Evolutionary conservation across 2,329 filamentous ascomycete genomes (phyloP), one percentile per base, ranked within the genome.

Genomic region (Colletotrichum tabaci): DNA sequence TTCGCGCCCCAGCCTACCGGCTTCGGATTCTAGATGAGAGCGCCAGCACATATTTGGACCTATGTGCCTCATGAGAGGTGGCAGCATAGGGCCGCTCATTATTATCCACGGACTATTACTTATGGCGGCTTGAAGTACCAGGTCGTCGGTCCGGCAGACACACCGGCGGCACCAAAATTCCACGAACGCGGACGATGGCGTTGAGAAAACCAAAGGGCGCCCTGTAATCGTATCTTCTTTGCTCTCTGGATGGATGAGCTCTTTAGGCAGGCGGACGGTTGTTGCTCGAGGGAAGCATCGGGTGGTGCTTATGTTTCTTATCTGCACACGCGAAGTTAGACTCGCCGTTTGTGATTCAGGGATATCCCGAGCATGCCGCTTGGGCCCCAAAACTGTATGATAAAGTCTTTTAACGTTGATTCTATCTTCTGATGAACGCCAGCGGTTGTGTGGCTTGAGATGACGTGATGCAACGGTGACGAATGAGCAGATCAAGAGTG

Each of bases 1-100:
- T 94, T 98, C 78, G 92, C 93, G 71, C 93, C 95, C 70, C 95
- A 98, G 86, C 89, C 93, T 63, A 98, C 96, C 74, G 95, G 93
- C 72, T 95, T 90, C 83, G 88, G 88, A 75, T 90, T 84, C 81
- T 91, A 90, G 69, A 61, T 67, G 70, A 72, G 62, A 46, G 47
- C 42, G 61, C 72, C 72, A 55, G 55, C 46, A 46, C 47, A 47
- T 64, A 44, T 40, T 73, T 65, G 68, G 66, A 67, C 44, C 35
- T 65, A 42, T 60, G 64, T 55, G 50, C 47, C 60, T 47, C 47
- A n/a, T 15, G 13, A 47, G 30, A 57, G 50, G 40, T 50, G 23
- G 52, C 40, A 42, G 23, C 52, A 52, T 8, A 23, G 40, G 49
- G 63, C 56, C 60, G 49, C 69, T n/a, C 47, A 38, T 26, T 49